Evolutionary conservation across 208 protist genomes (phyloP).

Genomic region (Naegleria lovaniensis): DNA sequence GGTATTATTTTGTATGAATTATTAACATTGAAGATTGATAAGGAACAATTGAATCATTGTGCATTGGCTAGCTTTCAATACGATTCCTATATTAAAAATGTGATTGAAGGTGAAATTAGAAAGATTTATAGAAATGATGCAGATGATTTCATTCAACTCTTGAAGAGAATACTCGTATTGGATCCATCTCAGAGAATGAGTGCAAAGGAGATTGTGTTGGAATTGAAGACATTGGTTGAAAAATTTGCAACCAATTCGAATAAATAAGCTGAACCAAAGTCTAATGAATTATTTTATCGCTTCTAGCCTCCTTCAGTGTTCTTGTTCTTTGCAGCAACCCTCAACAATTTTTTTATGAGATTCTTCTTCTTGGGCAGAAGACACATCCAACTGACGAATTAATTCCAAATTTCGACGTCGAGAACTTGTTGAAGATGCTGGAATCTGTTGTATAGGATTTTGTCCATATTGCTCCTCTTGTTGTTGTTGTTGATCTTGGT

Average conservation of each 20-base stretch:
- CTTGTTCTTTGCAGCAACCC: too few relatives aligned
- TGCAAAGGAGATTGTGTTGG: background rate
- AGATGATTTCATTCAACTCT: background rate
- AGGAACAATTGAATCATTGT: background rate
- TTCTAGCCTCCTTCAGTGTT: too few relatives aligned
- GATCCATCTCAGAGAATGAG: background rate
- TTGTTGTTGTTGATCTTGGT: too few relatives aligned
- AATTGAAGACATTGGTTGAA: background rate
- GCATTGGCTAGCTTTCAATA: background rate
- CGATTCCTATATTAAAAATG: background rate
- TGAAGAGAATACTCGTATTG: background rate
- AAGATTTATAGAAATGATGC: slow-evolving; percentile 9
- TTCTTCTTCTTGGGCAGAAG: too few relatives aligned
- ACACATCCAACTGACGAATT: too few relatives aligned
- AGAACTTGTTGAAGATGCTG: background rate
- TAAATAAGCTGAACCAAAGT: too few relatives aligned
- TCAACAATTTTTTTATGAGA: too few relatives aligned
- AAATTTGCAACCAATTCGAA: too few relatives aligned
- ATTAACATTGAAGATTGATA: background rate
- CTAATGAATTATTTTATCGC: too few relatives aligned
- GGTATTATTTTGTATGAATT: background rate
- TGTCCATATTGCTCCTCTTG: too few relatives aligned
- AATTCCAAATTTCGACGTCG: too few relatives aligned
- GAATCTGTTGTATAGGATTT: too few relatives aligned
- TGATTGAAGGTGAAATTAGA: background rate